A percentile compares a stretch with the other conserved stretches of the same genome.
Evolutionary conservation across 345 rosid species (phyloP).

Genomic region (Heritiera littoralis): DNA sequence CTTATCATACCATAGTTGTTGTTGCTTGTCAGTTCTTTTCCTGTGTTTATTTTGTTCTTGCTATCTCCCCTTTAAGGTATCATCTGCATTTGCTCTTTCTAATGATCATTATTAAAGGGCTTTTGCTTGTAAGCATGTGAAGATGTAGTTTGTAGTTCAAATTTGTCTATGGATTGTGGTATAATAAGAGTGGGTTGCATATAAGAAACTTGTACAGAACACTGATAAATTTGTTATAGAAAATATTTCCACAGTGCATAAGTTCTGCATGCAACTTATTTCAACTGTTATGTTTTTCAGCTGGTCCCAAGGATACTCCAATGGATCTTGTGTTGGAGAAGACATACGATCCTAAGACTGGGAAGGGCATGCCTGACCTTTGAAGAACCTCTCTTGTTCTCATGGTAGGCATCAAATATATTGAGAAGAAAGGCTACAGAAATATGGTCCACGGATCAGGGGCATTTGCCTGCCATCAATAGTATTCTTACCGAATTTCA

Average conservation of each 20-base stretch:
- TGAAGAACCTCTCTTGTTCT: conserved; percentile 33
- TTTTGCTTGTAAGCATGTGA: background rate
- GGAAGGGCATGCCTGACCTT: conserved; percentile 96
- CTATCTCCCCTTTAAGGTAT: background rate
- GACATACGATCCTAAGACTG: conserved; percentile 81
- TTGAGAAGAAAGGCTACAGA: background rate
- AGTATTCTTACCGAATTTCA: background rate
- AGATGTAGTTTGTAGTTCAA: background rate
- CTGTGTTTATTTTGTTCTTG: background rate
- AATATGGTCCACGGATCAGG: conserved; percentile 5
- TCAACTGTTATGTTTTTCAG: conserved; percentile 41
- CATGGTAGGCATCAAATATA: conserved; percentile 1
- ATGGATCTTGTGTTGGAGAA: conserved; percentile 73
- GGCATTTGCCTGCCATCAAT: conserved; percentile 10
- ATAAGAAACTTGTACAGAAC: background rate
- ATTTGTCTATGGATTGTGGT: background rate
- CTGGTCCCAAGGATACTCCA: conserved; percentile 92
- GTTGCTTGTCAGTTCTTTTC: conserved; percentile 4
- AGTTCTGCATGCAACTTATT: background rate
- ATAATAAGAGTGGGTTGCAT: background rate
- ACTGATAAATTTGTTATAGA: background rate
- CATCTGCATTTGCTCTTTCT: background rate
- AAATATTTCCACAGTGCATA: background rate
- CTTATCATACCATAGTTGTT: background rate
- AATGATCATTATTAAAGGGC: background rate